Evolutionary conservation across 305 asterid genomes (phyloP).

Genomic region (Plantago coronopus): DNA sequence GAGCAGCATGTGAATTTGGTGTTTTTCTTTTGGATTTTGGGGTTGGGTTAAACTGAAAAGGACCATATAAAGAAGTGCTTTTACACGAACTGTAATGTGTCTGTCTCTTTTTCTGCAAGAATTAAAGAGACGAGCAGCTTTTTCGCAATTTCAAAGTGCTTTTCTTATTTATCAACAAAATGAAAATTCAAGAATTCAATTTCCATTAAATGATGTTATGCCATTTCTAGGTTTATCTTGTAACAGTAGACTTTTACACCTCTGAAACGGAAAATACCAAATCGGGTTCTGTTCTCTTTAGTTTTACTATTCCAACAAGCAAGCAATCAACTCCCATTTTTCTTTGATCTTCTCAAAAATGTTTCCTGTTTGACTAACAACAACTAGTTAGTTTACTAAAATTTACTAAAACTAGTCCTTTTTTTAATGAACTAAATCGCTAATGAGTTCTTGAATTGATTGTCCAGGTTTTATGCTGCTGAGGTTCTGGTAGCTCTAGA

Average conservation of each 20-base stretch:
- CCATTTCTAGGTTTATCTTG: slow-evolving; percentile 32
- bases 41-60: slow-evolving; percentile 10
- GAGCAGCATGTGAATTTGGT: background rate
- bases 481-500: slow-evolving; percentile 87
- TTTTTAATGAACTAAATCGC: background rate
- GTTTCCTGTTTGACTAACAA: background rate
- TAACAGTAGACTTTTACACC: slow-evolving; percentile 22
- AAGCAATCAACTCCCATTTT: slow-evolving; percentile 22
- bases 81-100: slow-evolving; percentile 17
- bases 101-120: slow-evolving; percentile 27
- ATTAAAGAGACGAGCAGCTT: slow-evolving; percentile 1
- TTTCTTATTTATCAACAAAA: background rate
- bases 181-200: slow-evolving; percentile 1
- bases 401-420: too few species aligned
- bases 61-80: slow-evolving; percentile 19
- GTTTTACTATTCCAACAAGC: slow-evolving; percentile 36
- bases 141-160: slow-evolving; percentile 1
- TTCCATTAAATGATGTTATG: slow-evolving; percentile 23
- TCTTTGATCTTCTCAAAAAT: slow-evolving; percentile 7
- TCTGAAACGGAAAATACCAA: slow-evolving; percentile 31
- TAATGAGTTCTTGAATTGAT: background rate
- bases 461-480: slow-evolving; percentile 85
- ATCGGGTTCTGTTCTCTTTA: slow-evolving; percentile 21
- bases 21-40: background rate
- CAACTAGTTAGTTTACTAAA: too few species aligned